Evolutionary conservation across 345 rosid genomes (phyloP), one percentile per base, ranked within the genome.

Genomic region (Mallotus nudiflorus): DNA sequence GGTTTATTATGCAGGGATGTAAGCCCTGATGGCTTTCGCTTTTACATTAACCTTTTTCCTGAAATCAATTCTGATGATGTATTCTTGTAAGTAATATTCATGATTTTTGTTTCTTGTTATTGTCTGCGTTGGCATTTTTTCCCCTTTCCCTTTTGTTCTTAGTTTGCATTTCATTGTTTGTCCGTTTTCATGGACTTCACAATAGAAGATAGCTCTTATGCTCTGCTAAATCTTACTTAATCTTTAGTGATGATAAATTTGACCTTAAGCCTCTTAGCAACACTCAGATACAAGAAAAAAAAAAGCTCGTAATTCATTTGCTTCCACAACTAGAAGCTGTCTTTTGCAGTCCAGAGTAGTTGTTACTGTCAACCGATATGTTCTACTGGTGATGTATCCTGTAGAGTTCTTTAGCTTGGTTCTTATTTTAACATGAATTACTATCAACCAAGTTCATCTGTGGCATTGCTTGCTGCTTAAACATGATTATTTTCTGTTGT

Each of bases 1-100:
- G 97, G 97, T 74, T 75, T 95, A 77, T 78, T 95, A 35, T 92
- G 97, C 82, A 85, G 98, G 80, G 99, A 95, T 74, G 62, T 86
- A 71, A 92, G 98, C 75, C 88, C 90, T 37, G 91, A 95, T 70
- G 97, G 98, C 20, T 92, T 95, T 75, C 85, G 86, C 62, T 95
- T 90, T 77, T 92, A 87, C 73, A 63, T 86, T 76, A 95, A 90
- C 83, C 66, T 89, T 74, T 95, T 92, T 77, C 80, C 90, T 8
- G 97, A 88, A 62, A 84, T 90, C n/a, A 81, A 65, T 78, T 70
- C 75, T 4, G 63, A 81, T 70, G 79, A 84, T 77, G 20, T 85
- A 65, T 81, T 85, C 84, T 42, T 80, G 99, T 92, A 86, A 88
- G 96, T 84, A 46, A 63, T 52, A 28, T 51, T 54, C 50, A 31